Evolutionary conservation across 2,329 filamentous ascomycete genomes (phyloP), one percentile per base, ranked within the genome.

Genomic region (Colletotrichum salicis): DNA sequence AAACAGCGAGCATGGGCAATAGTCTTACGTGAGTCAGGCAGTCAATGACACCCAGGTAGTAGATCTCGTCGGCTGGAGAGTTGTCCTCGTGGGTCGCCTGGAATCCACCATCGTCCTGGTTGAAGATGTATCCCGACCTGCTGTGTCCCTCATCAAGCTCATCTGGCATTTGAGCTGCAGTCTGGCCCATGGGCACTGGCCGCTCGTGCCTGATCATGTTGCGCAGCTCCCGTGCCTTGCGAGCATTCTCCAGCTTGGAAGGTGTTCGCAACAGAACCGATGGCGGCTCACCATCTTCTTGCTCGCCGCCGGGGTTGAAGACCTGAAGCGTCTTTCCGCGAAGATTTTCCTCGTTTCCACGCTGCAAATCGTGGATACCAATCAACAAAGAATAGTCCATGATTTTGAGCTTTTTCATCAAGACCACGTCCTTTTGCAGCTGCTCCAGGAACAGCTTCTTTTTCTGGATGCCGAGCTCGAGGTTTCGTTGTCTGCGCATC

Each of bases 311-410:
- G 4, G 96, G 96, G 79, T 97, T 95, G 82, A 98, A 98, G 4
- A 98, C 95, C 80, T 96, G 92, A 62, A 99, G 84, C 0, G 95
- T 98, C 85, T 97, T 97, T 83, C 88, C 91, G 31, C 91, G 93
- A 57, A 99, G 86, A 68, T 98, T 97, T 80, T 99, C 96, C 76
- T 98, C 95, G 79, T 99, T 99, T 35, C 96, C 96, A 76, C 94
- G 92, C 66, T 91, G 90, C 24, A 97, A 82, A 79, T 99, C 96
- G 79, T 99, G 96, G 62, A 98, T 96, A 61, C 96, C 96, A 66
- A 99, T 91, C 48, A 99, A 87, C 73, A 99, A 89, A 11, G 96
- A 98, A 82, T 99, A 99, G 82, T 99, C 96, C 96, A 99, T 99
- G 77, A 99, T 98, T 77, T 97, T 93, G 55, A 98, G 86, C 76